These are phyloP conservation scores for Arbutus unedo DNA, from an alignment of 148 eudicot genomes.

Conservation along the genomic window DNA sequence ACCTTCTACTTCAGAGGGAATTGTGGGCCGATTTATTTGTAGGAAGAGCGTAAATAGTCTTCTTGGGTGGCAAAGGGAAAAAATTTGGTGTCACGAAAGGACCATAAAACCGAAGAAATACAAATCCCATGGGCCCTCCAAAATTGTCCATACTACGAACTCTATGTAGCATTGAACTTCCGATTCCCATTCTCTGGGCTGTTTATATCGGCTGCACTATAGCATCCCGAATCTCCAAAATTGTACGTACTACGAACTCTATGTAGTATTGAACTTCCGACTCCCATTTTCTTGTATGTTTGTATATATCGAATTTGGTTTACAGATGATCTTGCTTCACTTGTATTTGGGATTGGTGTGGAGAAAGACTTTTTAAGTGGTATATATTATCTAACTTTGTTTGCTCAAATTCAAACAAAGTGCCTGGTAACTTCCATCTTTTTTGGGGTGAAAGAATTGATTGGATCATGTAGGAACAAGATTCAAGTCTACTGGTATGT, in stretches of 20 bases:
- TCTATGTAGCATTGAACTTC: slow-evolving; percentile 1
- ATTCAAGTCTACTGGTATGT: no score
- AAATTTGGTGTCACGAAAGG: not conserved
- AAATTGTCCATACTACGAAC: slow-evolving; percentile 10
- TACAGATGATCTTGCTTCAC: slow-evolving; percentile 5
- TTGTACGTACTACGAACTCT: slow-evolving; percentile 9
- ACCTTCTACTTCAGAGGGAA: not conserved
- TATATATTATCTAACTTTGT: not conserved
- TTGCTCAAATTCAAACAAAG: not conserved
- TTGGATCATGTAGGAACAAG: no score
- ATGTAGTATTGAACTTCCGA: not conserved
- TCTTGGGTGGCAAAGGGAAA: not conserved
- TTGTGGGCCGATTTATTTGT: not conserved
- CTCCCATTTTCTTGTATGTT: not conserved
- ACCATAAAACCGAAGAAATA: not conserved
- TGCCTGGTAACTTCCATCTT: not conserved
- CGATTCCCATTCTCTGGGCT: not conserved
- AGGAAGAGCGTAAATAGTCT: not conserved
- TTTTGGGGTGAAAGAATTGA: not conserved
- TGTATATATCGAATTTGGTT: not conserved
- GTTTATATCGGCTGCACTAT: not conserved
- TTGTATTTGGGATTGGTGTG: slow-evolving; percentile 11
- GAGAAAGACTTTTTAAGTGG: not conserved
- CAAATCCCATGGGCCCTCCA: not conserved
- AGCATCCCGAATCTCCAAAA: not conserved